A percentile compares a stretch with the other conserved stretches of the same genome.
phyloP scores from a whole-genome alignment of 1,284 basidiomycete genomes.

The Takashimella tepidaria region DNA sequence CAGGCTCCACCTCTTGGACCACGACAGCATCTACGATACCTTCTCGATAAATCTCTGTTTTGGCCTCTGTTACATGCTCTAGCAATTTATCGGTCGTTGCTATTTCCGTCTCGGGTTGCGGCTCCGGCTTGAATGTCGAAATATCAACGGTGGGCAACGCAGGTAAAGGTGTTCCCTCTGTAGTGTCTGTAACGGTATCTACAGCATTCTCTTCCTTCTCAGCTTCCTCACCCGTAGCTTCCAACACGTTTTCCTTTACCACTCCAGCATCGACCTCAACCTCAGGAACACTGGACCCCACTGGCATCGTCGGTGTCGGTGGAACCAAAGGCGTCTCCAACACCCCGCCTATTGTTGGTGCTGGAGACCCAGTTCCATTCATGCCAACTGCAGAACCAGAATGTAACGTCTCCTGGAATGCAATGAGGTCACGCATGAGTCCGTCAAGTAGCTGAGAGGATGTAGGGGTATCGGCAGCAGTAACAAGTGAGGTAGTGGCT shows the following conservation, averaged over 20 bases:
- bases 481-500: constrained; percentile 3
- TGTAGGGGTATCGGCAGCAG: constrained; percentile 5
- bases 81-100: background rate
- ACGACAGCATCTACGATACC: background rate
- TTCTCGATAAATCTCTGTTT: background rate
- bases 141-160: background rate
- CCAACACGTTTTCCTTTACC: background rate
- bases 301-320: constrained; percentile 3
- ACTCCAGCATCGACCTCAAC: too few species aligned
- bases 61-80: background rate
- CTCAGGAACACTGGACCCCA: background rate
- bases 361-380: constrained; percentile 20
- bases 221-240: background rate
- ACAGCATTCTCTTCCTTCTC: background rate
- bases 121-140: background rate
- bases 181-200: background rate
- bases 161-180: background rate
- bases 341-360: constrained; percentile 12
- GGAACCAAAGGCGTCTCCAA: constrained; percentile 11
- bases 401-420: constrained; percentile 80
- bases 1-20: background rate
- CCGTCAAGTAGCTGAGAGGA: constrained; percentile 81
- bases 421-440: constrained; percentile 76
- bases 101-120: background rate
- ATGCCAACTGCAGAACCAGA: constrained; percentile 46